Percentiles rank a stretch among this genome's conserved stretches.
Conservation (phyloP, 768 basidiomycete genomes). For the Termitomyces sp. region DNA sequence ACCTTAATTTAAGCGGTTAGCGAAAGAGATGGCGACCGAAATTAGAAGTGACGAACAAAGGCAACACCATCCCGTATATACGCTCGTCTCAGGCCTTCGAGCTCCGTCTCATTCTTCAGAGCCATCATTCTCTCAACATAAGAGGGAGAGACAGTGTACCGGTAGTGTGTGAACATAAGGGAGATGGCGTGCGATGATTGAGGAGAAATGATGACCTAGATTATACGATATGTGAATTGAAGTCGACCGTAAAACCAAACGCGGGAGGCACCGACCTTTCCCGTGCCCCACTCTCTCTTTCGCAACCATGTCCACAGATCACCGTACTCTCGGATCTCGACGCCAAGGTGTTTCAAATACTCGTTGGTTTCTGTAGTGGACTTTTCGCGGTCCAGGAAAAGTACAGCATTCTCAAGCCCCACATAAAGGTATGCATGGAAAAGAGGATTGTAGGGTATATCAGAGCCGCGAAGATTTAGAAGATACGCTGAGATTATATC, state of each 20-base stretch:
- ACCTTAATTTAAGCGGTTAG: slow-evolving; percentile 30
- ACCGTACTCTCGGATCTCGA: slow-evolving; percentile 63
- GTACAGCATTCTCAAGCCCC: slow-evolving; percentile 47
- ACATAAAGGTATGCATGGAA: slow-evolving; percentile 87
- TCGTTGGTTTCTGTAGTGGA: slow-evolving; percentile 48
- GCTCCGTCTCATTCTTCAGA: slow-evolving; percentile 83
- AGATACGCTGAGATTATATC: slow-evolving; percentile 55
- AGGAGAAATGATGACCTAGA: slow-evolving; percentile 59
- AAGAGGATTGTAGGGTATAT: slow-evolving; percentile 89
- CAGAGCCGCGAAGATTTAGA: slow-evolving; percentile 83
- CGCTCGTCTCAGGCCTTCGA: slow-evolving; percentile 76
- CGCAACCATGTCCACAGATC: slow-evolving; percentile 78
- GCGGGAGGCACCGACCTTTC: slow-evolving; percentile 43
- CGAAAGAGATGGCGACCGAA: slow-evolving; percentile 4
- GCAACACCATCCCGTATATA: slow-evolving; percentile 90
- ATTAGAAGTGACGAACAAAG: slow-evolving; percentile 44
- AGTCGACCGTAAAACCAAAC: neutral
- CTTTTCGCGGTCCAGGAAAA: slow-evolving; percentile 75
- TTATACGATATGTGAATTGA: slow-evolving; percentile 1
- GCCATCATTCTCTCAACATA: slow-evolving; percentile 74
- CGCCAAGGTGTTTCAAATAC: slow-evolving; percentile 51
- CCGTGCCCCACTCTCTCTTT: slow-evolving; percentile 69
- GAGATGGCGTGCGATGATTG: slow-evolving; percentile 80
- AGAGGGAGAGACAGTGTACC: slow-evolving; percentile 69
- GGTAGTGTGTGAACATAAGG: slow-evolving; percentile 77